Evolutionary conservation across 306 rosid genomes (phyloP), one percentile per base, ranked within the genome.

Genomic region (Aeschynomene evenia): DNA sequence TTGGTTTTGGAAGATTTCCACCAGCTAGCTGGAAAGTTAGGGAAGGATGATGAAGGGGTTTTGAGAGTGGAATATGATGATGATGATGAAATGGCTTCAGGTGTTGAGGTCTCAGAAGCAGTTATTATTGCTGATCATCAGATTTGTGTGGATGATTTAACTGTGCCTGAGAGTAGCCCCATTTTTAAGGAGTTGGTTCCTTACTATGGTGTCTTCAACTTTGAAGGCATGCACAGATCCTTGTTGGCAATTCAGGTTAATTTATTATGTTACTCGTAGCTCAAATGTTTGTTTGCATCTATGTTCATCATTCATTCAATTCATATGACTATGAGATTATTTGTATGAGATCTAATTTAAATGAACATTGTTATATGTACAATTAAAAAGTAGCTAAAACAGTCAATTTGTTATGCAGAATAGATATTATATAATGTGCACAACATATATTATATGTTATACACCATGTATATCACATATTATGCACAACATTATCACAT

Each of bases 1-100:
- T 74, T 73, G 5, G 97, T 85, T 3, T 68, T 94, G 1, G 92
- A 68, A n/a, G 92, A 89, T 10, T 94, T 94, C 7, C 77, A 88
- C 66, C 96, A 91, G 64, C 81, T 94, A 3, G 97, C 96, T 8
- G 99, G 99, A 16, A 88, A 66, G 85, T 64, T 94, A 7, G 96
- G 87, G 50, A 94, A 85, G 36, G 99, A 94, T 42, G 92, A 87
- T 21, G 99, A 94, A 52, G 99, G 99, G 0, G 90, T 90, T 22
- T 94, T 90, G 26, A 85, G 80, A 40, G 96, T 94, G 1, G 97
- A 88, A 59, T 91, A 76, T 57, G 92, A 85, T 52, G 92, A 76
- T 57, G 92, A 85, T 52, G 92, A 89, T 58, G 87, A 79, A 12
- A 36, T 73, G 85, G 45, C 21, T 2, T 97, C 97, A 3, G 31